phyloP scores from a whole-genome alignment of 1,284 basidiomycete species.

The Ustilago hordei region DNA sequence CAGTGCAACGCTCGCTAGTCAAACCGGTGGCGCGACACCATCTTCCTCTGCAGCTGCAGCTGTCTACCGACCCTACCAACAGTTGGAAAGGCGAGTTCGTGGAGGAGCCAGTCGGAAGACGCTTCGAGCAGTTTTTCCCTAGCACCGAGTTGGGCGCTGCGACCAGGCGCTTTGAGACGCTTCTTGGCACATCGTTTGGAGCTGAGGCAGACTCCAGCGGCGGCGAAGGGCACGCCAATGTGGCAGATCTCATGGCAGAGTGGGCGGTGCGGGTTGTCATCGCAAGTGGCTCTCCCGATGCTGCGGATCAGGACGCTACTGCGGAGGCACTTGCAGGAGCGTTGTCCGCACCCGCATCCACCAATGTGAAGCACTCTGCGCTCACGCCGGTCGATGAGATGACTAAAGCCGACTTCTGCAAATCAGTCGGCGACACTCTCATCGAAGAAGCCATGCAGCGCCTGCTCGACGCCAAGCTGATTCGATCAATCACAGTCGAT shows the following conservation, averaged over 20 bases:
- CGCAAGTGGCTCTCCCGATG: conserved; percentile 3
- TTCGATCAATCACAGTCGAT: conserved; percentile 31
- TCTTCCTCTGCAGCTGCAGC: conserved; percentile 35
- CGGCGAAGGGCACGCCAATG: background rate
- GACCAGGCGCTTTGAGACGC: conserved; percentile 33
- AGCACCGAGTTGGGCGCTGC: conserved; percentile 28
- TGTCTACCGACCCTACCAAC: conserved; percentile 28
- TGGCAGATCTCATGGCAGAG: conserved; percentile 27
- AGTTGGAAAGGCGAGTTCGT: conserved; percentile 44
- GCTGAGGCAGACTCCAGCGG: background rate
- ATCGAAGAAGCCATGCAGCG: conserved; percentile 48
- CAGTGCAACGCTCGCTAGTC: conserved; percentile 44
- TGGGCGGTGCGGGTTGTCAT: conserved; percentile 44
- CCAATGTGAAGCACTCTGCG: background rate
- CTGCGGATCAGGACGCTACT: background rate
- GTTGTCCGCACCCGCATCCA: background rate
- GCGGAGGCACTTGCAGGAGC: background rate
- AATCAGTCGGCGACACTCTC: conserved; percentile 23
- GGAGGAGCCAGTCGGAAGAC: conserved; percentile 21
- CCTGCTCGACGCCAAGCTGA: conserved; percentile 39
- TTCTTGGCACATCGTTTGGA: conserved; percentile 24
- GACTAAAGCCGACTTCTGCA: conserved; percentile 36
- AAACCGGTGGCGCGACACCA: conserved; percentile 29
- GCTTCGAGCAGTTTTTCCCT: conserved; percentile 26
- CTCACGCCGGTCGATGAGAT: conserved; percentile 19